A percentile compares a stretch with the other conserved stretches of the same genome.
Evolutionary conservation across 2,329 filamentous ascomycete species (phyloP).

Genomic region (Monilinia aucupariae): DNA sequence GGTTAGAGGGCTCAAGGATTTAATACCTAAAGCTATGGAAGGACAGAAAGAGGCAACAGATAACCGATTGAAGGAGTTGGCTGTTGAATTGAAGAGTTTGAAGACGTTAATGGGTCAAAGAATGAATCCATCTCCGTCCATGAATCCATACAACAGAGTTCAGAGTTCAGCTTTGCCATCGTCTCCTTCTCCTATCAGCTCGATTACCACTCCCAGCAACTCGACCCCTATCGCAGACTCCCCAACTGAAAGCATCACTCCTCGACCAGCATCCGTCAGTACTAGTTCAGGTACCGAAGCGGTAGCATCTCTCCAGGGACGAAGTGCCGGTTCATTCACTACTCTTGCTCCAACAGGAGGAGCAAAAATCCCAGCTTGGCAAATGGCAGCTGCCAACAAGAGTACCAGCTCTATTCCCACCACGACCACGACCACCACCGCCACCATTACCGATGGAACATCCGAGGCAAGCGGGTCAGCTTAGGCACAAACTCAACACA

Average conservation of each 20-base stretch:
- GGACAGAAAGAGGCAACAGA: slow-evolving; percentile 83
- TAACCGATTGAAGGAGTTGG: slow-evolving; percentile 74
- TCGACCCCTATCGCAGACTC: slow-evolving; percentile 22
- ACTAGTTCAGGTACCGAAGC: slow-evolving; percentile 33
- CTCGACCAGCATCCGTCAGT: slow-evolving; percentile 35
- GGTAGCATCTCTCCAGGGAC: slow-evolving; percentile 35
- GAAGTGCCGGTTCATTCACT: slow-evolving; percentile 44
- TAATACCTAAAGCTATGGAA: slow-evolving; percentile 83
- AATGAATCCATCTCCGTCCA: slow-evolving; percentile 42
- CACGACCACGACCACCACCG: slow-evolving; percentile 22
- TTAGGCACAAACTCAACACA: slow-evolving; percentile 9
- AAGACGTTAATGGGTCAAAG: slow-evolving; percentile 75
- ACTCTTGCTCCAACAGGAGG: slow-evolving; percentile 47
- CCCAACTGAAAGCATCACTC: slow-evolving; percentile 22
- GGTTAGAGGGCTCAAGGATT: slow-evolving; percentile 71
- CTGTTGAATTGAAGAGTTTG: slow-evolving; percentile 81
- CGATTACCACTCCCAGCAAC: slow-evolving; percentile 14
- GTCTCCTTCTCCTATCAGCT: slow-evolving; percentile 11
- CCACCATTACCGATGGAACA: slow-evolving; percentile 22
- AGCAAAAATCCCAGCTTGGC: slow-evolving; percentile 74
- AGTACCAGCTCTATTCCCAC: slow-evolving; percentile 24
- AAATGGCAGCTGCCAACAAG: slow-evolving; percentile 64
- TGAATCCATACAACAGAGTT: slow-evolving; percentile 31
- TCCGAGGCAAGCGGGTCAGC: slow-evolving; percentile 25
- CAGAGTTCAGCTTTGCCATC: slow-evolving; percentile 17